These are phyloP conservation scores for Lizonia empirigonia DNA, from an alignment of 2,329 filamentous ascomycete species.

Conservation along the genomic window DNA sequence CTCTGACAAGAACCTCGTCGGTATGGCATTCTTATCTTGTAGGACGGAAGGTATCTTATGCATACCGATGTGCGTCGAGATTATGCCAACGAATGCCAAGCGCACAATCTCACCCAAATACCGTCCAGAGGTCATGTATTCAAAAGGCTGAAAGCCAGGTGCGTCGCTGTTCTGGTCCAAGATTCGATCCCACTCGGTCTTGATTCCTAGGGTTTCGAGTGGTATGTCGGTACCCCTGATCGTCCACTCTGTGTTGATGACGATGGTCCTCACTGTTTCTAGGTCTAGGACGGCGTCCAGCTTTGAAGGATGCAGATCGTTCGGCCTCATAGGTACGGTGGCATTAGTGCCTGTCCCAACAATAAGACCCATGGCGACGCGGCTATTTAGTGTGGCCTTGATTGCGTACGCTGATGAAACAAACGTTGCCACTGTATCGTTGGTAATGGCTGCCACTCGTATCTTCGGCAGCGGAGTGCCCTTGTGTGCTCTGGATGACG, in stretches of 20 bases:
- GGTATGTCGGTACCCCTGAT: slow-evolving; percentile 76
- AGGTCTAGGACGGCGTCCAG: slow-evolving; percentile 46
- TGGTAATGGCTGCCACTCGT: slow-evolving; percentile 76
- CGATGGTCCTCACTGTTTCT: slow-evolving; percentile 63
- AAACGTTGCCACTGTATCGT: slow-evolving; percentile 80
- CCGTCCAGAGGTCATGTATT: slow-evolving; percentile 82
- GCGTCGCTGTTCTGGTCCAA: slow-evolving; percentile 70
- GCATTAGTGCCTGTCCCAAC: slow-evolving; percentile 83
- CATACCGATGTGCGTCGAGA: slow-evolving; percentile 27
- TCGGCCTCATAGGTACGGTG: slow-evolving; percentile 72
- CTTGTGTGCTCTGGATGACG: slow-evolving; percentile 34
- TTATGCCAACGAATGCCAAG: slow-evolving; percentile 70
- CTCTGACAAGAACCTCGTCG: slow-evolving; percentile 75
- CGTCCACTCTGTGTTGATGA: slow-evolving; percentile 85
- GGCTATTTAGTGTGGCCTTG: slow-evolving; percentile 64
- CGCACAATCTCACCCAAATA: slow-evolving; percentile 79
- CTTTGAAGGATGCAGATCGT: slow-evolving; percentile 68
- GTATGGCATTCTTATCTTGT: slow-evolving; percentile 65
- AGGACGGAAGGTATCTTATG: slow-evolving; percentile 61
- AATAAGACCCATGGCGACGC: slow-evolving; percentile 79
- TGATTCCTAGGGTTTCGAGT: slow-evolving; percentile 65
- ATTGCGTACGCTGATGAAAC: slow-evolving; percentile 77
- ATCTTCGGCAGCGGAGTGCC: slow-evolving; percentile 63
- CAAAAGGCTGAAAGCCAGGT: slow-evolving; percentile 79
- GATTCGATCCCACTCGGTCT: slow-evolving; percentile 72